phyloP scores from a whole-genome alignment of 768 basidiomycete species.

The Coprinellus aureogranulatus region DNA sequence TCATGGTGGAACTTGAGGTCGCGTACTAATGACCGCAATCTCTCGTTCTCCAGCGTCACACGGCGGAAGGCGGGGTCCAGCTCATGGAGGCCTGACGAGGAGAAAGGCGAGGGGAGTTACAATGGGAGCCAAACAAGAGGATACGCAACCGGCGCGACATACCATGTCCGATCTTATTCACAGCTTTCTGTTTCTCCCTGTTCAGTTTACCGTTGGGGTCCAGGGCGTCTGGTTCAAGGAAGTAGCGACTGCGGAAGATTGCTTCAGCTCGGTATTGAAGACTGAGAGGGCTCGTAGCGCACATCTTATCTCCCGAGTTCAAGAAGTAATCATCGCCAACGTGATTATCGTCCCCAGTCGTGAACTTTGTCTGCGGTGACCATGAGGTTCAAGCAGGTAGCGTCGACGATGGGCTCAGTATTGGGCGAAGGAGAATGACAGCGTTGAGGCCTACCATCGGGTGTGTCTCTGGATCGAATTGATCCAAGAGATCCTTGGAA shows the following conservation, averaged over 20 bases:
- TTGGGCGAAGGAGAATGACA: not conserved
- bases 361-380: slow-evolving; percentile 86
- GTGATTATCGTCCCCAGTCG: slow-evolving; percentile 72
- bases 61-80: slow-evolving; percentile 78
- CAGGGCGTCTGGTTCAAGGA: slow-evolving; percentile 88
- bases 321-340: slow-evolving; percentile 94
- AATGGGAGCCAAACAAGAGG: too few relatives aligned
- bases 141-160: too few relatives aligned
- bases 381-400: too few relatives aligned
- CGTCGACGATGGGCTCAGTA: too few relatives aligned
- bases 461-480: slow-evolving; percentile 75
- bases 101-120: too few relatives aligned
- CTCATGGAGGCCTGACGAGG: slow-evolving; percentile 67
- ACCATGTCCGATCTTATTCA: slow-evolving; percentile 97
- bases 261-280: too few relatives aligned
- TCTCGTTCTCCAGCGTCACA: slow-evolving; percentile 78
- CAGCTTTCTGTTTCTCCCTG: slow-evolving; percentile 68
- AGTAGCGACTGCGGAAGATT: slow-evolving; percentile 57
- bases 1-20: slow-evolving; percentile 83
- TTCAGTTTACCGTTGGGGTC: slow-evolving; percentile 66
- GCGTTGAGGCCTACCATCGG: slow-evolving; percentile 61
- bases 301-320: slow-evolving; percentile 88
- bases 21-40: slow-evolving; percentile 63
- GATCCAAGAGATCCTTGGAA: slow-evolving; percentile 73
- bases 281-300: slow-evolving; percentile 11